Evolutionary conservation across 768 basidiomycete genomes (phyloP).

Genomic region (Lactifluus subvellereus): DNA sequence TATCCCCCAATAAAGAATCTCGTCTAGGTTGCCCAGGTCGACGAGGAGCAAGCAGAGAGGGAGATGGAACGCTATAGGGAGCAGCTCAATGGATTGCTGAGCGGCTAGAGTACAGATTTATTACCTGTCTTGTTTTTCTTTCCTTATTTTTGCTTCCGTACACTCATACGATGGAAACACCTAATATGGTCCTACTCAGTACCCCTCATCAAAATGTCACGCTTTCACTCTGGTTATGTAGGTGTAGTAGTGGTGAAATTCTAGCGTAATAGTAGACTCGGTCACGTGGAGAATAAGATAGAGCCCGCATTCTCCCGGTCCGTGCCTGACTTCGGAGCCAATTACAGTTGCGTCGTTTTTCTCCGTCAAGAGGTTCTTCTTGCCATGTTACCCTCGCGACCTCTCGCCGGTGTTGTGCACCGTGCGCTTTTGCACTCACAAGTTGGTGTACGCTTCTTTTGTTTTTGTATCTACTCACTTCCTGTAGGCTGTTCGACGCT

Average conservation of each 20-base stretch:
- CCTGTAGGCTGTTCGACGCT: constrained; percentile 49
- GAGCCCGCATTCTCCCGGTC: constrained; percentile 4
- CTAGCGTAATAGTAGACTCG: too few relatives aligned
- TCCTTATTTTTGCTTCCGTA: neutral
- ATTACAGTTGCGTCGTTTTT: constrained; percentile 21
- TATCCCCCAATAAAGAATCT: neutral
- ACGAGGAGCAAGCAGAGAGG: constrained; percentile 79
- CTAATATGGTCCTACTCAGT: neutral
- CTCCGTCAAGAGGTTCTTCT: constrained; percentile 22
- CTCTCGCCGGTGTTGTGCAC: constrained; percentile 51
- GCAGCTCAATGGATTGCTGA: constrained; percentile 83
- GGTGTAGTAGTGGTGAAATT: too few relatives aligned
- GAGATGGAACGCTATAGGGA: constrained; percentile 89
- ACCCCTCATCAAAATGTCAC: neutral
- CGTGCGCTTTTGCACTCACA: constrained; percentile 43
- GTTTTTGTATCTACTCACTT: constrained; percentile 12
- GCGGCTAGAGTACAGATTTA: constrained; percentile 36
- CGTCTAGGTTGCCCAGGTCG: constrained; percentile 51
- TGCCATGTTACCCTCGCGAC: constrained; percentile 55
- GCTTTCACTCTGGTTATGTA: neutral
- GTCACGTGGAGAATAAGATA: neutral
- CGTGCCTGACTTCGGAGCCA: neutral
- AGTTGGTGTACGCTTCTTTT: constrained; percentile 34
- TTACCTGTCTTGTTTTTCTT: neutral
- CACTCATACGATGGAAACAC: neutral